Evolutionary conservation across 2,329 filamentous ascomycete species (phyloP).

Genomic region (Stagonosporopsis rhizophila): DNA sequence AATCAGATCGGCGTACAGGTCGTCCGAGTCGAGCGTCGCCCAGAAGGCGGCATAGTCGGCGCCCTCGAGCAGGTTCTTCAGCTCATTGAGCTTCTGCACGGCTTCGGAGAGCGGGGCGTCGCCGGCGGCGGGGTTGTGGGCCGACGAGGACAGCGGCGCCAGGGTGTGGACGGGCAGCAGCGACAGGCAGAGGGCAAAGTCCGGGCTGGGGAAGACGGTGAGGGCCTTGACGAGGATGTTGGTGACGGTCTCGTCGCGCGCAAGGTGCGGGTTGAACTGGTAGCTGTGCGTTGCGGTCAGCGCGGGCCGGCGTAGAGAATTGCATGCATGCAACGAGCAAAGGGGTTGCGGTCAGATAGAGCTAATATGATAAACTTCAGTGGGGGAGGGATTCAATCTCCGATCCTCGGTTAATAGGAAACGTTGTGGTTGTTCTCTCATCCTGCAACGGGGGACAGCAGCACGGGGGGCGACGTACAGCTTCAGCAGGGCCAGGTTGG

Average conservation of each 20-base stretch:
- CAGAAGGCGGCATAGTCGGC: constrained; percentile 94
- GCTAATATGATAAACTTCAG: constrained; percentile 74
- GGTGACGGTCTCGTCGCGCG: constrained; percentile 96
- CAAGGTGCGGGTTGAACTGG: constrained; percentile 98
- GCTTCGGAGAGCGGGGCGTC: constrained; percentile 82
- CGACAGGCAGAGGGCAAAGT: constrained; percentile 93
- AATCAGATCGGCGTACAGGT: constrained; percentile 93
- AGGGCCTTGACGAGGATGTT: constrained; percentile 98
- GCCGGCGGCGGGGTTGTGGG: constrained; percentile 61
- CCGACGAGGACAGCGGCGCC: constrained; percentile 61
- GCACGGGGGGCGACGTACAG: constrained; percentile 71
- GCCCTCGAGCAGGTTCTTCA: constrained; percentile 87
- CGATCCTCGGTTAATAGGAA: constrained; percentile 96
- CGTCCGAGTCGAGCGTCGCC: constrained; percentile 89
- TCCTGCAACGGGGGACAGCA: constrained; percentile 60
- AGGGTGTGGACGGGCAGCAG: constrained; percentile 88
- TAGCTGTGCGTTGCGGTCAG: constrained; percentile 68
- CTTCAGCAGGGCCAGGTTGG: constrained; percentile 94
- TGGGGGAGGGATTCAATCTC: constrained; percentile 64
- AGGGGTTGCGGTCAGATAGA: constrained; percentile 69
- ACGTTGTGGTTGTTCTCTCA: constrained; percentile 80
- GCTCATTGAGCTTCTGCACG: constrained; percentile 81
- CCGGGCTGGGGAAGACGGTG: constrained; percentile 93
- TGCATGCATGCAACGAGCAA: constrained; percentile 1
- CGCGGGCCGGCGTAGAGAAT: constrained; percentile 1